Base-by-base conservation (phyloP, 768 basidiomycete species). In the Ramaria sp. region DNA sequence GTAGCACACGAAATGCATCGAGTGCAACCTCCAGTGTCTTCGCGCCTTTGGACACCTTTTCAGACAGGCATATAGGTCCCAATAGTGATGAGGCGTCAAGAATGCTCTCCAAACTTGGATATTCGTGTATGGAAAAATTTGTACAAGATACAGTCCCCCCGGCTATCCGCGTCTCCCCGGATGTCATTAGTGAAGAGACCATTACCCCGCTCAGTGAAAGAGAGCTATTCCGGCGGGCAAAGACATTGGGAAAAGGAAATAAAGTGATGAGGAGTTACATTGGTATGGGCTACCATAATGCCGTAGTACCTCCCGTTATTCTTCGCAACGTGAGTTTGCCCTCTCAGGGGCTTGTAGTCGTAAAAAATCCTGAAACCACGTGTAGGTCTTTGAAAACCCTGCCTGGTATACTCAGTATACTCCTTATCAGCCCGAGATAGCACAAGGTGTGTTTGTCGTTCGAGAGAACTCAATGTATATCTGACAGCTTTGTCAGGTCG, bases 391-490 rank as follows among this genome's bases (percentile, higher is more conserved):
- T 73, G 94, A 99, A 69, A 98, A 95, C 64, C 95, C 93, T 25
- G 90, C 87, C 3, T 99, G 95, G 95, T 98, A 97, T 68, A 97
- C 94, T 5, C 90, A 86, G 15, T 94, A 95, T 67, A 94, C 93
- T 0, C 91, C 92, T 1, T 94, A 94, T 69, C 92, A 96, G 63
- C 93, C 95, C 1, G 95, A 99, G 75, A 87, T 98, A 67, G 83
- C 95, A n/a, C 95, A 99, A 81, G 95, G 91, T 87, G 62, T 24
- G 70, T 61, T 41, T 27, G 8, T 43, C 50, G 38, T 32, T 27
- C 12, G 22, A 24, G 18, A 53, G 38, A 55, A 42, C 18, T 27
- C 41, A 5, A 51, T 39, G 10, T 20, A 36, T 58, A 28, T 58
- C 45, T n/a, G 47, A 42, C 15, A 15, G 44, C 13, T n/a, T 45